Base-by-base conservation (phyloP, 306 rosid species). In the Cicer arietinum region DNA sequence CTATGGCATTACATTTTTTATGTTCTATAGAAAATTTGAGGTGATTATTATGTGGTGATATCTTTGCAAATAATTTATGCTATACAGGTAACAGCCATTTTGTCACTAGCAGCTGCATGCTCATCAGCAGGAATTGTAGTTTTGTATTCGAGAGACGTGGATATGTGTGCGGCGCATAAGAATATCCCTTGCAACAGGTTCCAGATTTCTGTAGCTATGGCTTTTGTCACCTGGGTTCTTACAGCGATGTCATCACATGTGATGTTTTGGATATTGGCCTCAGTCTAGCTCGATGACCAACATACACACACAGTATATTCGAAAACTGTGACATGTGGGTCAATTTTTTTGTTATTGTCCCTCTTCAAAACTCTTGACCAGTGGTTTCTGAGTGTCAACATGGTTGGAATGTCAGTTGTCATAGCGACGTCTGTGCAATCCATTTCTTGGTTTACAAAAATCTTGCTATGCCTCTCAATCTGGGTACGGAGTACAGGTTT, bases 31-130 rank as follows among this genome's bases (percentile, higher is more conserved):
- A 53, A 69, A 3, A 68, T 50, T 8, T 61, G 42, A 10, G 13
- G 52, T 13, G 39, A 39, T 7, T 46, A 60, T 67, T 46, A 60
- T 67, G 42, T 8, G 25, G 50, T 76, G 37, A 74, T 48, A 14
- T 66, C 70, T 17, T 74, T 18, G 62, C 47, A 30, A 57, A 57
- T 47, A 51, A 43, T 61, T 51, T 79, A 60, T 87, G 73, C 41
- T 78, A 75, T 78, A 82, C 91, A 94, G 97, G 96, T 94, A 77
- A 94, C 98, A 6, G 88, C 96, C 53, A 85, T 91, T 82, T 81
- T 94, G 73, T 88, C 98, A 64, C 89, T 94, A 8, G 96, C 98
- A 10, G 98, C 96, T 8, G 98, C 95, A 14, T 88, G 98, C 81
- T 88, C 98, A 13, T 91, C 97, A 3, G 90, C 97, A 1, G 98